phyloP scores from a whole-genome alignment of 2,329 filamentous ascomycete genomes.

The Allantophomopsis cytisporea region DNA sequence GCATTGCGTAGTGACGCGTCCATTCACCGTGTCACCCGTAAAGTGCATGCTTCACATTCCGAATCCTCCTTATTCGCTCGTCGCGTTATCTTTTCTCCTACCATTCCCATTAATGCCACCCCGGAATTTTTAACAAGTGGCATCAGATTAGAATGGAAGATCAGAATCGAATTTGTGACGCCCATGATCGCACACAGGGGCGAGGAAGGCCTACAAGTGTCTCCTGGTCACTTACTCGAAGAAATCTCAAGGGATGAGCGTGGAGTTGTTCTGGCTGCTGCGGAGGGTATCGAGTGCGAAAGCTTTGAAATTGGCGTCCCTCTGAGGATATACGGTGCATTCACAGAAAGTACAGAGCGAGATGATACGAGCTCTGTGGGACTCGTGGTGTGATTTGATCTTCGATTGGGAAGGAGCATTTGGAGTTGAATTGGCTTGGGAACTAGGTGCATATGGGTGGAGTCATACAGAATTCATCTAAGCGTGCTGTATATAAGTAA shows the following conservation, averaged over 20 bases:
- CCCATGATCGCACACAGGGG: conserved; percentile 31
- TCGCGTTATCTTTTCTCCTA: conserved; percentile 66
- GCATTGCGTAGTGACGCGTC: conserved; percentile 77
- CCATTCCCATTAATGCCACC: conserved; percentile 71
- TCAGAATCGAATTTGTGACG: conserved; percentile 87
- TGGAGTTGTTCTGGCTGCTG: conserved; percentile 62
- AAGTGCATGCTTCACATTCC: conserved; percentile 62
- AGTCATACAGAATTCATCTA: too few species aligned
- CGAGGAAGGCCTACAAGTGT: conserved; percentile 20
- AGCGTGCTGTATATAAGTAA: too few species aligned
- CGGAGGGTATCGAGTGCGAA: conserved; percentile 69
- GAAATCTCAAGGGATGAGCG: conserved; percentile 68
- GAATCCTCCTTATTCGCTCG: conserved; percentile 75
- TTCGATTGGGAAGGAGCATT: background rate
- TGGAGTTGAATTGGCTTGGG: too few species aligned
- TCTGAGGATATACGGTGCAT: conserved; percentile 61
- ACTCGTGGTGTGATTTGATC: conserved; percentile 13
- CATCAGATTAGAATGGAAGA: conserved; percentile 75
- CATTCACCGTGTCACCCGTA: conserved; percentile 75
- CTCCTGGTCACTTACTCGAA: conserved; percentile 48
- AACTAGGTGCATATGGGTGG: too few species aligned
- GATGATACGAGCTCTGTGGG: conserved; percentile 11
- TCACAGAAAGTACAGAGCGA: conserved; percentile 11
- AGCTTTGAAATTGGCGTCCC: conserved; percentile 86
- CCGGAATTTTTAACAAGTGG: conserved; percentile 89